Evolutionary conservation across 2,329 filamentous ascomycete genomes (phyloP).

Genomic region (Alternaria triticimaculans): DNA sequence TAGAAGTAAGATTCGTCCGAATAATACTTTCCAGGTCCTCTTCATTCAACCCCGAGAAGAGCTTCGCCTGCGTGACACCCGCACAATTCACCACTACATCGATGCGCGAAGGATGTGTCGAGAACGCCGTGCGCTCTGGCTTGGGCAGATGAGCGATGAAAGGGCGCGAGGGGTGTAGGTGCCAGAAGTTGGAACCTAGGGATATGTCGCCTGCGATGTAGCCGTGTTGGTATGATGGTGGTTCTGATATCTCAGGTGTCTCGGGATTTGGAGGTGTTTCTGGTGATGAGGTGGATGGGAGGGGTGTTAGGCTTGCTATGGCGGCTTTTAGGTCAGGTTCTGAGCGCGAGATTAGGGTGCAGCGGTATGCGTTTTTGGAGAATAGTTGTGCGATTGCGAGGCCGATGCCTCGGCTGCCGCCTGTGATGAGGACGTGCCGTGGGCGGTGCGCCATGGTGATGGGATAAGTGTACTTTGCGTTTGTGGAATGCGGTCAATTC

Average conservation of each 20-base stretch:
- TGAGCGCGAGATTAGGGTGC: conserved; percentile 43
- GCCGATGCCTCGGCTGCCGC: conserved; percentile 49
- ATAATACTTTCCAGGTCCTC: conserved; percentile 65
- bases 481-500: background rate
- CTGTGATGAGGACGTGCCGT: conserved; percentile 47
- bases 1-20: conserved; percentile 72
- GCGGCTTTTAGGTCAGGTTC: conserved; percentile 28
- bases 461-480: background rate
- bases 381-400: conserved; percentile 46
- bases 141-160: conserved; percentile 10
- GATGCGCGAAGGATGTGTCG: conserved; percentile 17
- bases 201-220: conserved; percentile 41
- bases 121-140: background rate
- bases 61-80: conserved; percentile 70
- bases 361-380: conserved; percentile 35
- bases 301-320: conserved; percentile 26
- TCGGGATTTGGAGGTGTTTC: background rate
- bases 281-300: conserved; percentile 6
- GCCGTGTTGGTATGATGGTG: conserved; percentile 16
- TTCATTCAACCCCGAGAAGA: conserved; percentile 64
- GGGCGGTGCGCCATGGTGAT: conserved; percentile 1
- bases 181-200: conserved; percentile 32
- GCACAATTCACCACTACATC: conserved; percentile 78
- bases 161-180: background rate
- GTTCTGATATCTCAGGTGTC: background rate